These are phyloP conservation scores for Lathyrus aphaca DNA, from an alignment of 306 rosid genomes.

Conservation along the genomic window DNA sequence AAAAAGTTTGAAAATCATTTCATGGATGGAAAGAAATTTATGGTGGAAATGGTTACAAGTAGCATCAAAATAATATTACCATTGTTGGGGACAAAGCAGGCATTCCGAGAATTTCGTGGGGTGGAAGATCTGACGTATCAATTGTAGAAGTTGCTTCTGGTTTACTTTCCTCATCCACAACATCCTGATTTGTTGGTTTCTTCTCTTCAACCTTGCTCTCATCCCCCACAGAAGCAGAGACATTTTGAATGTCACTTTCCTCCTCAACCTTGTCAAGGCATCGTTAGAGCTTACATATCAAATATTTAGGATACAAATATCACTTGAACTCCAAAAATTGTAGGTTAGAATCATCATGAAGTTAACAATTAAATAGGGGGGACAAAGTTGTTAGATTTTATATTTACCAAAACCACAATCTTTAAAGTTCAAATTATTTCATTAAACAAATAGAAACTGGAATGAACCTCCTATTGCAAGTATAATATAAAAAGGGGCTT, in stretches of 20 bases:
- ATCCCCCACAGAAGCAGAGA: constrained; percentile 57
- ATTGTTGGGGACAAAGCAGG: constrained; percentile 98
- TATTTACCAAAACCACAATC: constrained; percentile 35
- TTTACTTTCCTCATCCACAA: constrained; percentile 47
- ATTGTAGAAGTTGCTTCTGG: constrained; percentile 61
- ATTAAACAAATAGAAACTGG: constrained; percentile 15
- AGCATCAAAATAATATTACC: constrained; percentile 55
- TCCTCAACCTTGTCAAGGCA: constrained; percentile 82
- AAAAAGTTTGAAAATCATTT: constrained; percentile 34
- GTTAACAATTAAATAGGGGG: constrained; percentile 24
- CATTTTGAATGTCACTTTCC: constrained; percentile 71
- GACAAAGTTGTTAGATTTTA: constrained; percentile 12
- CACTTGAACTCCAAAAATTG: constrained; percentile 22
- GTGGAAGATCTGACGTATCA: constrained; percentile 75
- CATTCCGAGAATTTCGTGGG: constrained; percentile 80
- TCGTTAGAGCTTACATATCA: constrained; percentile 48
- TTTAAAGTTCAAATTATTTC: constrained; percentile 11
- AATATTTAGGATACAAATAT: constrained; percentile 30
- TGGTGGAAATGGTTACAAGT: constrained; percentile 25
- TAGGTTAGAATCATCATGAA: constrained; percentile 19
- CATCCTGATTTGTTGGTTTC: constrained; percentile 46
- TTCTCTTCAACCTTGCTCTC: constrained; percentile 56
- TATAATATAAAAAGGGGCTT: background rate
- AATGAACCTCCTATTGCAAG: constrained; percentile 23
- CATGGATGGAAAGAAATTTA: constrained; percentile 34